Evolutionary conservation across 805 yeast species (phyloP), one percentile per base, ranked within the genome.

Genomic region (Yarrowia phangngaensis): DNA sequence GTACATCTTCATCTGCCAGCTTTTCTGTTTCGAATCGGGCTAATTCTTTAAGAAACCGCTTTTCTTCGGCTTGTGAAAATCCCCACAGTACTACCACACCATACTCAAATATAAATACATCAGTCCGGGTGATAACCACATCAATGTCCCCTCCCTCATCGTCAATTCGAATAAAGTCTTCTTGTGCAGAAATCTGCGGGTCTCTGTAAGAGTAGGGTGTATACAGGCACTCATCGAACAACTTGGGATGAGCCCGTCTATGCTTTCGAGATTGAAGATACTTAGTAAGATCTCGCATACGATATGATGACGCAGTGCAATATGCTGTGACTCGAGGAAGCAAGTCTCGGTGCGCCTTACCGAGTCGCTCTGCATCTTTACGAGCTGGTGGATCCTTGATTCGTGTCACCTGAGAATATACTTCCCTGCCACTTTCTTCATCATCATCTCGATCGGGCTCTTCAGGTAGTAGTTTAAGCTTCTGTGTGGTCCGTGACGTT

Each of bases 61-160:
- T 70, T 62, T 92, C 98, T 64, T 92, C 97, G 47, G 79, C 74
- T 48, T 79, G 74, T 2, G 87, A 78, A 60, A 86, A 92, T 0
- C 98, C 98, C 98, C 98, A 92, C 70, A 92, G 68, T 1, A 92
- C 95, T 23, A 87, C 80, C n/a, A 92, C 98, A 15, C 98, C 98
- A 64, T 92, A 92, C 59, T 89, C 96, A 68, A 92, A 92, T 6
- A 92, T 70, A 60, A 89, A 92, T 7, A 88, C 71, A 61, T 89
- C 97, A 8, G 81, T 81, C 20, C 76, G 74, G 20, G 60, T 63
- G 52, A 77, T 74, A 58, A 81, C 82, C 38, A 90, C 80, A 58
- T 87, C 90, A 45, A 90, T 85, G 56, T 88, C 95, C 23, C 96
- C 96, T 51, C 97, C 97, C 63, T 89, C 95, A 58, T 86, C 95